Percentiles rank a stretch among this genome's conserved stretches.
phyloP scores from a whole-genome alignment of 371 early-diverging fungal species.

The Saksenaea vasiformis region DNA sequence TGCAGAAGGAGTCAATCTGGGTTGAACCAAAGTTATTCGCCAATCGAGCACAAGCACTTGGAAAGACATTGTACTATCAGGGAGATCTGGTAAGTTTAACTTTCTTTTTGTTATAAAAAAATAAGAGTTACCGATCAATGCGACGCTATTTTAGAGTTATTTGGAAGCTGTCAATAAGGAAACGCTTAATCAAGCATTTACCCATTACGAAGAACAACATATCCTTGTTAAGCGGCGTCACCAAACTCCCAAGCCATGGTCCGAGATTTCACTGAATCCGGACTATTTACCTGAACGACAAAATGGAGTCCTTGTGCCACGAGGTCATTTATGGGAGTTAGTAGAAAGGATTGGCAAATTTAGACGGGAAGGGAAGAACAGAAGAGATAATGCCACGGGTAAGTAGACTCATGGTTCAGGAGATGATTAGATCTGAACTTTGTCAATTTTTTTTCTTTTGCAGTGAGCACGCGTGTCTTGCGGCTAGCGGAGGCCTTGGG shows the following conservation, averaged over 20 bases:
- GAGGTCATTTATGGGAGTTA: conserved; percentile 77
- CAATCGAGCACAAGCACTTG: conserved; percentile 74
- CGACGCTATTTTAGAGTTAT: conserved; percentile 43
- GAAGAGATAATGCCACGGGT: conserved; percentile 85
- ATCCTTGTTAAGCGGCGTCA: conserved; percentile 62
- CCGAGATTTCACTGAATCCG: conserved; percentile 54
- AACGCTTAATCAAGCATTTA: conserved; percentile 78
- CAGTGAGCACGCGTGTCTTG: conserved; percentile 28
- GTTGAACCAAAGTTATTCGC: conserved; percentile 71
- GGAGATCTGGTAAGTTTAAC: conserved; percentile 18
- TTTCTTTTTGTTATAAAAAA: neutral
- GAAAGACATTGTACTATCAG: conserved; percentile 59
- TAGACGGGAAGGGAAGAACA: conserved; percentile 86
- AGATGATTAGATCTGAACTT: neutral
- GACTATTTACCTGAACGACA: conserved; percentile 60
- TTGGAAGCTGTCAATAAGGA: conserved; percentile 89
- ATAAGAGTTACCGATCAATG: neutral
- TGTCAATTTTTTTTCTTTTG: neutral
- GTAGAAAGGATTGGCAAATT: conserved; percentile 85
- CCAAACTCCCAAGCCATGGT: conserved; percentile 45
- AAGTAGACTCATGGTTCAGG: conserved; percentile 9
- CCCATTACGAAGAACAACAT: conserved; percentile 67
- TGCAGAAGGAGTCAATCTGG: conserved; percentile 50
- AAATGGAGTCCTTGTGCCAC: conserved; percentile 55
- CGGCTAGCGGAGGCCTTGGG: conserved; percentile 23